Evolutionary conservation across 2,329 filamentous ascomycete species (phyloP), one percentile per base, ranked within the genome.

Genomic region (Simplicillium aogashimaense): DNA sequence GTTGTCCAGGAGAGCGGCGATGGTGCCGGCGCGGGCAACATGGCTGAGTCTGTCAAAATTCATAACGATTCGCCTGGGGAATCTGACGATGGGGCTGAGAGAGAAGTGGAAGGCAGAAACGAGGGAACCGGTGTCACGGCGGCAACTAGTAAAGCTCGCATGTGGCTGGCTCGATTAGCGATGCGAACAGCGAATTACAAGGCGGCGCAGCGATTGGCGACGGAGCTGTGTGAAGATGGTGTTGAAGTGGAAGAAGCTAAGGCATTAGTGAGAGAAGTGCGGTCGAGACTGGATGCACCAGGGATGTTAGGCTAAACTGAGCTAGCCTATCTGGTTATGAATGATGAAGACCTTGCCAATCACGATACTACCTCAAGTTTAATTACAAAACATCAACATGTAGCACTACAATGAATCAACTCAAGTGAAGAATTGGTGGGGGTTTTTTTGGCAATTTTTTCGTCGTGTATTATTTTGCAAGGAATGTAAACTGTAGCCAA

Each of bases 231-330:
- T 57, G 87, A 95, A 61, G 92, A 98, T 60, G 92, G 92, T 1
- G 81, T 94, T 18, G 92, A 97, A 61, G 87, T 97, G 2, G 92
- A 98, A 58, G 92, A 98, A 61, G 92, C 92, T 20, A 97, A 97
- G 64, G 87, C 88, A 3, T 66, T 97, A 50, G 84, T 95, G 45
- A 75, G 87, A 45, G 90, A 97, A 59, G 81, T 94, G 11, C 74
- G 89, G 50, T 83, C 83, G 4, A 75, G 85, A 48, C 73, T 88
- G 60, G 83, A 86, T 37, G 62, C 59, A n/a, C 54, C 56, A 9
- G 61, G 52, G 14, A 47, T 55, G 48, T 44, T 60, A 40, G 53
- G 50, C 18, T 43, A 47, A 39, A 47, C 38, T 6, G 9, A 6
- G 20, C 20, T 6, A 25, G 6, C 9, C 20, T 9, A 25, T 9